Evolutionary conservation across 306 rosid species (phyloP), one percentile per base, ranked within the genome.

Genomic region (Rosa rugosa): DNA sequence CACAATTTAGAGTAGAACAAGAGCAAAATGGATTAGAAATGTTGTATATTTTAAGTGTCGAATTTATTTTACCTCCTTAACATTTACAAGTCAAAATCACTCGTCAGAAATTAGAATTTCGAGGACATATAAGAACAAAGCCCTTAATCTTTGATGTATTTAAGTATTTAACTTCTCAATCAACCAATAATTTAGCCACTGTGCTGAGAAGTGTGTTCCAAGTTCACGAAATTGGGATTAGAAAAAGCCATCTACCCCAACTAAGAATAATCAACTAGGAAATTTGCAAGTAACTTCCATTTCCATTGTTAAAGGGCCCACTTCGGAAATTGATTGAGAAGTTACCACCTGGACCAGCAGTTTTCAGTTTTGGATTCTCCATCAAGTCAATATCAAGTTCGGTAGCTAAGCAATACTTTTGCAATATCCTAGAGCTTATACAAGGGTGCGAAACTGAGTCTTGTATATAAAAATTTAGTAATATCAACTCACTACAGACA

Each of bases 221-320:
- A 22, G 38, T 71, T 5, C 34, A 38, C 25, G 62, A 20, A 56
- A n/a, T 23, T 56, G 11, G 62, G 27, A 56, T 20, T 56, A 20
- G 27, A 20, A 53, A 10, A 20, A 53, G 60, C 60, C 60, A 42
- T 42, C 60, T 53, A 17, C 25, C 60, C 9, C 27, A 56, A n/a
- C 8, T 18, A 27, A 25, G 12, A 25, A 18, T 20, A 4, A 31
- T 59, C 63, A 72, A 53, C 53, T 9, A 49, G 64, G 71, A 82
- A 82, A 69, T 72, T 44, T 53, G 44, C 6, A 18, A 42, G 85
- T 4, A 72, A 65, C 63, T 77, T 82, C 85, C 71, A 11, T 36
- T 6, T 74, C 34, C 73, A 36, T 4, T 51, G 60, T 75, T 76
- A 2, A 3, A 23, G 66, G 77, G 77, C 8, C 80, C 59, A 69